A percentile compares a stretch with the other conserved stretches of the same genome.
These are phyloP conservation scores for Poterioochromonas sp. DNA, from an alignment of 352 stramenopile species.

Conservation along the genomic window DNA sequence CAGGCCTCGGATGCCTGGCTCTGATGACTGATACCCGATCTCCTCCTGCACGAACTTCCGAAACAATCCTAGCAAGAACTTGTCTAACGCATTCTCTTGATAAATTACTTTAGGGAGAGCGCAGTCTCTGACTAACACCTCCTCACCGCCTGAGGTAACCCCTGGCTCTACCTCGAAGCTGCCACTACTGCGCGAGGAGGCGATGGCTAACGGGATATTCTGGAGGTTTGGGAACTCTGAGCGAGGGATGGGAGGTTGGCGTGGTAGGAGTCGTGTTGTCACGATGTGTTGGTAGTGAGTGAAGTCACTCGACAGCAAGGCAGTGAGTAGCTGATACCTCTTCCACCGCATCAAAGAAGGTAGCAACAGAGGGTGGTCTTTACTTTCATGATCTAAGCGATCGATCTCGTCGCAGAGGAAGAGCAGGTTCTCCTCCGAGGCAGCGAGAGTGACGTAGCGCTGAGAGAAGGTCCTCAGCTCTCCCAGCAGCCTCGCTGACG, in stretches of 20 bases:
- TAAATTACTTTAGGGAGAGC: not conserved
- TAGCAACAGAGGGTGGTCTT: too few relatives aligned
- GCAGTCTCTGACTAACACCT: not conserved
- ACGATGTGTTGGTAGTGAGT: too few relatives aligned
- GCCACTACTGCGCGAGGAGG: not conserved
- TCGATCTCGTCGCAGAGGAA: too few relatives aligned
- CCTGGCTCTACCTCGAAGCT: not conserved
- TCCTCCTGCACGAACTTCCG: not conserved
- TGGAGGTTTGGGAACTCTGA: constrained; percentile 13
- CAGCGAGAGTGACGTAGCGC: too few relatives aligned
- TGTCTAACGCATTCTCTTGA: not conserved
- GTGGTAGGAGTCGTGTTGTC: too few relatives aligned
- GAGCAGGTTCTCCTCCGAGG: too few relatives aligned
- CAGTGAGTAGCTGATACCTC: too few relatives aligned
- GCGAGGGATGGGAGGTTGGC: constrained; percentile 1
- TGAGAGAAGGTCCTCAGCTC: too few relatives aligned
- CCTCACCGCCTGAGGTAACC: not conserved
- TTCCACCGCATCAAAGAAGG: too few relatives aligned
- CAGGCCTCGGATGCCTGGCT: not conserved
- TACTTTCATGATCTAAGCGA: too few relatives aligned
- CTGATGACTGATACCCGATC: not conserved
- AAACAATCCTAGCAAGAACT: not conserved
- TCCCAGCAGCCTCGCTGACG: too few relatives aligned
- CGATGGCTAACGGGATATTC: not conserved
- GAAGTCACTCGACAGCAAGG: too few relatives aligned